A percentile compares a stretch with the other conserved stretches of the same genome.
These are phyloP conservation scores for Paxillus rubicundulus DNA, from an alignment of 768 basidiomycete species.

Conservation along the genomic window DNA sequence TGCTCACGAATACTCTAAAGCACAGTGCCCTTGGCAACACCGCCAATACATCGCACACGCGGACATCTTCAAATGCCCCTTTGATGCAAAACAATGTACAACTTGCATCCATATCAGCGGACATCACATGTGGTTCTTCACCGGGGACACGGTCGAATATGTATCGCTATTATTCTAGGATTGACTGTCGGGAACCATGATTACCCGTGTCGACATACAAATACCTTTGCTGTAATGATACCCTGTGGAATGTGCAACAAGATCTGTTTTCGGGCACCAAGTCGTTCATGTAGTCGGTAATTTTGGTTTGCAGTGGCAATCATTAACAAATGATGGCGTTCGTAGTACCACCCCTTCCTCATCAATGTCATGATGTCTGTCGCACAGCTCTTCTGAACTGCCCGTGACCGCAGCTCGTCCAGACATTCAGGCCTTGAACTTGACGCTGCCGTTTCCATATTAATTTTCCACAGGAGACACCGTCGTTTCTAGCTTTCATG, in stretches of 20 bases:
- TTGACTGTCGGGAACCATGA: neutral
- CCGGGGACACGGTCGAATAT: neutral
- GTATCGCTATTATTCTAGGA: slow-evolving; percentile 1
- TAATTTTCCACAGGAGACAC: neutral
- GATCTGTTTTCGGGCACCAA: slow-evolving; percentile 2
- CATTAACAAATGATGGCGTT: too few species aligned
- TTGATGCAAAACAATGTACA: slow-evolving; percentile 9
- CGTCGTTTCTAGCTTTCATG: neutral
- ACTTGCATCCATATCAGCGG: neutral
- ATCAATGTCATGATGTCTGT: too few species aligned
- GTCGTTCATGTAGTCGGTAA: too few species aligned
- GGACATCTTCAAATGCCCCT: neutral
- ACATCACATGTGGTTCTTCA: neutral
- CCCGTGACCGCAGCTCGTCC: too few species aligned
- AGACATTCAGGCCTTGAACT: neutral
- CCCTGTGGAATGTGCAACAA: neutral
- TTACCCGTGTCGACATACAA: neutral
- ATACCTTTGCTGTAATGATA: slow-evolving; percentile 3
- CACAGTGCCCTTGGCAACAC: neutral
- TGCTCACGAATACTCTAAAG: neutral
- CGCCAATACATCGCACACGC: neutral
- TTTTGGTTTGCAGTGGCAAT: too few species aligned
- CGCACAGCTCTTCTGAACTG: too few species aligned
- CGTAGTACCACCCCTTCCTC: too few species aligned
- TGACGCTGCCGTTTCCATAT: neutral